phyloP scores from a whole-genome alignment of 2,329 filamentous ascomycete species.

The Pseudopithomyces maydicus region DNA sequence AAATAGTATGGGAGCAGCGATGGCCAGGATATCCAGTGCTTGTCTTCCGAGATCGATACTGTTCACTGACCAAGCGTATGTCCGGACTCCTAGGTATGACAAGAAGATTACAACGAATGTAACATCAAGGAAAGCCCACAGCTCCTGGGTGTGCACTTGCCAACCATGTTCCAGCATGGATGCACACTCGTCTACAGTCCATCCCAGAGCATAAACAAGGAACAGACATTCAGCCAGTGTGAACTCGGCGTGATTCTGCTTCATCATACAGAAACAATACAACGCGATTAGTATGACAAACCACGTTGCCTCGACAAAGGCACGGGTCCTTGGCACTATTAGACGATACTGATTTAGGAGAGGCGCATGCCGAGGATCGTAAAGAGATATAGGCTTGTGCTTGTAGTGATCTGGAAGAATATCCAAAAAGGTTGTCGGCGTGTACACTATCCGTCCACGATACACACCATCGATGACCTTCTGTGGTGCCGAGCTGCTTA shows the following conservation, averaged over 20 bases:
- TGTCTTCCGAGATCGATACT: slow-evolving; percentile 62
- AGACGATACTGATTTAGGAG: slow-evolving; percentile 84
- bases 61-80: slow-evolving; percentile 64
- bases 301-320: slow-evolving; percentile 74
- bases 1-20: slow-evolving; percentile 77
- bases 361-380: slow-evolving; percentile 76
- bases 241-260: slow-evolving; percentile 63
- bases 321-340: slow-evolving; percentile 79
- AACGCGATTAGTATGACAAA: slow-evolving; percentile 72
- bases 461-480: slow-evolving; percentile 85
- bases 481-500: slow-evolving; percentile 78
- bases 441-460: slow-evolving; percentile 79
- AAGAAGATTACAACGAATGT: slow-evolving; percentile 75
- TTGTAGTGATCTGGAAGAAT: slow-evolving; percentile 88
- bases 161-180: slow-evolving; percentile 77
- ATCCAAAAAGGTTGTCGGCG: slow-evolving; percentile 79
- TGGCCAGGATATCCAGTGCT: slow-evolving; percentile 77
- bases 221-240: slow-evolving; percentile 69
- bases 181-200: slow-evolving; percentile 78
- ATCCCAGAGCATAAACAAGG: slow-evolving; percentile 75
- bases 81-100: slow-evolving; percentile 69
- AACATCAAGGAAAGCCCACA: slow-evolving; percentile 87
- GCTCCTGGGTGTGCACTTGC: slow-evolving; percentile 84
- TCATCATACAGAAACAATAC: slow-evolving; percentile 74
- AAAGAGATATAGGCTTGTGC: slow-evolving; percentile 78